Evolutionary conservation across 192 early-diverging fungal genomes (phyloP).

Genomic region (Chytriomyces confervae): DNA sequence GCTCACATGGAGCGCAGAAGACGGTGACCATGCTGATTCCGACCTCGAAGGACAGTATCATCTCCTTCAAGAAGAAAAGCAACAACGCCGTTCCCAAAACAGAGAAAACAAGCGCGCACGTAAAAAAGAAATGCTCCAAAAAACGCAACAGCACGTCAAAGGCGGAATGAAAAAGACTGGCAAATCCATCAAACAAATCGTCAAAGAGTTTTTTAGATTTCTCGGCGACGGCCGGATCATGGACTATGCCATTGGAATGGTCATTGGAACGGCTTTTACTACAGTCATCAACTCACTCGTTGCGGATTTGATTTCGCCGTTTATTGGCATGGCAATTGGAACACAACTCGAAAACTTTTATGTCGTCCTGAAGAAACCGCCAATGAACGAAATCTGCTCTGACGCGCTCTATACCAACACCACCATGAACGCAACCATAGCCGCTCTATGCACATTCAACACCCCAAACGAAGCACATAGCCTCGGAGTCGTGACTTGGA

Average conservation of each 20-base stretch:
- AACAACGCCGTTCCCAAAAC: too few relatives aligned
- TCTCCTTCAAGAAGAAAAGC: too few relatives aligned
- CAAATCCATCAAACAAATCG: constrained; percentile 17
- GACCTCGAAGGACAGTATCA: too few relatives aligned
- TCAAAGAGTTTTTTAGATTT: constrained; percentile 28
- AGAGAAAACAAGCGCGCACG: too few relatives aligned
- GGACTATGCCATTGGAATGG: constrained; percentile 11
- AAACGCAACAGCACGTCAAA: constrained; percentile 2
- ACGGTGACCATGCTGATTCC: too few relatives aligned
- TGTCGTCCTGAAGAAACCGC: constrained; percentile 13
- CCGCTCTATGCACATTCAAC: constrained; percentile 3
- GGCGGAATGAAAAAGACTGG: constrained; percentile 14
- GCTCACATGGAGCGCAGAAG: too few relatives aligned
- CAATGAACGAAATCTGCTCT: too few relatives aligned
- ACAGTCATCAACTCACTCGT: constrained; percentile 32
- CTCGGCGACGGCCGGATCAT: constrained; percentile 26
- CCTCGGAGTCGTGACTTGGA: constrained; percentile 42
- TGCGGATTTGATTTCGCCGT: constrained; percentile 29
- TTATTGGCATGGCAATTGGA: constrained; percentile 40
- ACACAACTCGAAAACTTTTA: constrained; percentile 36
- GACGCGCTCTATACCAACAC: too few relatives aligned
- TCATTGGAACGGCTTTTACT: constrained; percentile 36
- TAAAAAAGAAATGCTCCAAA: neutral
- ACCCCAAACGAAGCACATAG: constrained; percentile 19
- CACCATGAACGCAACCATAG: too few relatives aligned